These are phyloP conservation scores for Periconia macrospinosa DNA, from an alignment of 2,329 filamentous ascomycete genomes.

Conservation along the genomic window DNA sequence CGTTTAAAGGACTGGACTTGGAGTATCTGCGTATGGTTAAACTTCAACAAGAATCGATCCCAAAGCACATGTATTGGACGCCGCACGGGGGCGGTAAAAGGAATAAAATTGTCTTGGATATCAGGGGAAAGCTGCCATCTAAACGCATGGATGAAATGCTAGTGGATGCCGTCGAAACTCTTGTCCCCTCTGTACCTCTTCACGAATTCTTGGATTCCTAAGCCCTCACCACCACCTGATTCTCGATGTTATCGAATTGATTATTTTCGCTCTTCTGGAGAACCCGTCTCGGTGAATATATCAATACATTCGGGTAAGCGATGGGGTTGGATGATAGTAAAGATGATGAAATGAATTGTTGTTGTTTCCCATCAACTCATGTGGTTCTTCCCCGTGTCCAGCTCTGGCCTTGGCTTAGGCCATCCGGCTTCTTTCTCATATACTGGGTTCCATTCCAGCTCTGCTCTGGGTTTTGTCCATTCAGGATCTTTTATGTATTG, in stretches of 20 bases:
- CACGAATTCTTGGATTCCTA: not conserved
- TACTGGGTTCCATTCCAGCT: not conserved
- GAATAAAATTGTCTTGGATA: conserved; percentile 4
- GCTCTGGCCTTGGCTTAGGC: not conserved
- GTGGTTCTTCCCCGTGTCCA: not conserved
- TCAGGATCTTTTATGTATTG: not conserved
- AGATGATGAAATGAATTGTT: no score
- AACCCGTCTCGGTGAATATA: not conserved
- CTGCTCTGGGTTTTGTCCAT: not conserved
- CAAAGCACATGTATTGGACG: not conserved
- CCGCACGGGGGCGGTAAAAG: not conserved
- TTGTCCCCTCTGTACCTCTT: not conserved
- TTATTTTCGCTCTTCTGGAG: not conserved
- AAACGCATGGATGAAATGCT: conserved; percentile 3
- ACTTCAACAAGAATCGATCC: conserved; percentile 1
- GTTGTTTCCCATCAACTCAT: not conserved
- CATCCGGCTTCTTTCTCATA: not conserved
- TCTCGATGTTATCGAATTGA: not conserved
- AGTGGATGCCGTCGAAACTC: not conserved
- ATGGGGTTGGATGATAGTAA: no score
- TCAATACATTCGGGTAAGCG: not conserved
- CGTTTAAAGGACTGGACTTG: conserved; percentile 6
- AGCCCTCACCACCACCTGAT: not conserved
- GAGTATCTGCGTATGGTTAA: conserved; percentile 6
- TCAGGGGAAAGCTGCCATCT: not conserved